A percentile compares a stretch with the other conserved stretches of the same genome.
phyloP scores from a whole-genome alignment of 352 stramenopile genomes.

The Pythium aristosporum region DNA sequence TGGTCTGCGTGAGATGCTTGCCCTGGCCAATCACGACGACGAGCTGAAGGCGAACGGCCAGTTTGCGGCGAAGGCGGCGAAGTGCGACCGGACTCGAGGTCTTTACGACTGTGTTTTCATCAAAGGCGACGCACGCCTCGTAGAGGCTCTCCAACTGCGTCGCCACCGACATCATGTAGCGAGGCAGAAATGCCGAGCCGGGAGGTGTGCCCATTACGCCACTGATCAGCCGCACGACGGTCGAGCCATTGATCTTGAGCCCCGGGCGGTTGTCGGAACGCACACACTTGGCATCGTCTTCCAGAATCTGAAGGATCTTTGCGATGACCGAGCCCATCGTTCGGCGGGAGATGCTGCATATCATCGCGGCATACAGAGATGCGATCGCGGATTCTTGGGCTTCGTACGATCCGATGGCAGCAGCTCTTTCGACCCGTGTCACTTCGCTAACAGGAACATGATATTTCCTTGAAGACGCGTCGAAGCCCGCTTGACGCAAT shows the following conservation, averaged over 20 bases:
- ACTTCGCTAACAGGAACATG: constrained; percentile 20
- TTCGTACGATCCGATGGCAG: constrained; percentile 56
- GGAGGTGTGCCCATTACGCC: constrained; percentile 73
- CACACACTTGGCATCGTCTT: constrained; percentile 75
- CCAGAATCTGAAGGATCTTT: constrained; percentile 76
- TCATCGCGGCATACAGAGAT: constrained; percentile 77
- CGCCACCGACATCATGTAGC: constrained; percentile 88
- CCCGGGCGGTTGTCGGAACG: constrained; percentile 51
- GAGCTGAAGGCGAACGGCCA: constrained; percentile 76
- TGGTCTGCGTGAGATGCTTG: constrained; percentile 77
- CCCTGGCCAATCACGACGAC: constrained; percentile 67
- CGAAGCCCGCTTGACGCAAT: neutral
- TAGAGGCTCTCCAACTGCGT: constrained; percentile 73
- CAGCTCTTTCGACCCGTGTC: constrained; percentile 50
- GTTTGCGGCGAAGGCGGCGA: constrained; percentile 64
- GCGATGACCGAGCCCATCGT: constrained; percentile 83
- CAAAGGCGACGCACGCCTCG: constrained; percentile 54
- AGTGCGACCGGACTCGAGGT: constrained; percentile 33
- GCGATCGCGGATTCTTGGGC: constrained; percentile 66
- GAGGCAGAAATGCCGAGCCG: constrained; percentile 69
- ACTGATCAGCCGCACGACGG: constrained; percentile 66
- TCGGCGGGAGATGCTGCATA: constrained; percentile 77
- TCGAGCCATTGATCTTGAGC: constrained; percentile 66
- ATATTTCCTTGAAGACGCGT: constrained; percentile 4
- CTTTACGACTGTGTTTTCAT: constrained; percentile 25